Evolutionary conservation across 2,329 filamentous ascomycete species (phyloP), one percentile per base, ranked within the genome.

Genomic region (Xylariomycetidae sp.): DNA sequence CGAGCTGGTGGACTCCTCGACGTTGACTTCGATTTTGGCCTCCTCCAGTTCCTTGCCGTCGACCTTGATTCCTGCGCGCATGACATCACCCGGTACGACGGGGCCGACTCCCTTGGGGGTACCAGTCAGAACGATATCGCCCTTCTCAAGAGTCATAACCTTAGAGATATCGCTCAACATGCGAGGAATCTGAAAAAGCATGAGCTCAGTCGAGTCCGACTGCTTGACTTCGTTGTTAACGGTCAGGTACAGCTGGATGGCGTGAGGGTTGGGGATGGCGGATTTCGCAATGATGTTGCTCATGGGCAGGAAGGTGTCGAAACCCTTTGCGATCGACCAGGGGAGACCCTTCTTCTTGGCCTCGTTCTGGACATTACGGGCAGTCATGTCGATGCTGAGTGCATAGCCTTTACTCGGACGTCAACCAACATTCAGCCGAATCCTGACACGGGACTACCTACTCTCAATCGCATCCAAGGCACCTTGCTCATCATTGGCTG

Each of bases 271-370:
- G 10, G 82, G 75, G 48, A 98, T 87, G 45, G 74, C 71, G 22
- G 75, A 70, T 67, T 93, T 94, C 48, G 79, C 69, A 51, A 98
- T 93, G 35, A 85, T 70, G 44, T 82, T 69, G 59, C 82, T 86
- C 54, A 98, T 74, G 38, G 92, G 92, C 32, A 94, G 72, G 68
- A 98, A 98, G 3, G 92, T 96, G 61, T 98, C 92, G 58, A 96
- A 98, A 29, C 92, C 92, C 69, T 98, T 98, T 48, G 86, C 83
- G 47, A 95, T 95, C 52, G 81, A 79, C 92, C 92, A 98, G 6
- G 92, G 92, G 12, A 96, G 79, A 22, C 92, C 88, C 70, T 92
- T 95, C 65, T 84, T 87, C 76, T 96, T 98, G 46, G 90, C 90
- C 67, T 95, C 88, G 50, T 95, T 85, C 65, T 98, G 92, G 6